These are phyloP conservation scores for Trichoderma harzianum DNA, from an alignment of 2,329 filamentous ascomycete species.

Conservation along the genomic window DNA sequence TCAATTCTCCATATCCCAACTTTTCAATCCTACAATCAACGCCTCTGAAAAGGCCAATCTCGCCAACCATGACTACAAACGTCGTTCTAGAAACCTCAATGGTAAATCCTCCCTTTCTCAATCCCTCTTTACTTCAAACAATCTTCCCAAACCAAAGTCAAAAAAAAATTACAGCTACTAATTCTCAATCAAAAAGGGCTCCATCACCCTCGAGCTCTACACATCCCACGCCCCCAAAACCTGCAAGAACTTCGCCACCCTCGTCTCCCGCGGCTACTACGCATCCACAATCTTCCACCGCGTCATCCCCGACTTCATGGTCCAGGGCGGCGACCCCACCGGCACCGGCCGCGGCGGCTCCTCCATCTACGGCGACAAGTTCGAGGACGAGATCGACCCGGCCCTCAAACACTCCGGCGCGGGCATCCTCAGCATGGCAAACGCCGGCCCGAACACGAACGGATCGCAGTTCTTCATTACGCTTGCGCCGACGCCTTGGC, in stretches of 20 bases:
- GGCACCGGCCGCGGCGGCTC: conserved; percentile 86
- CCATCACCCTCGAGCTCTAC: conserved; percentile 87
- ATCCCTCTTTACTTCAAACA: background rate
- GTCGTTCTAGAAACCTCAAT: conserved; percentile 82
- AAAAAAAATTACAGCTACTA: background rate
- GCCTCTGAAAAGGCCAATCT: background rate
- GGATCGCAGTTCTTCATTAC: conserved; percentile 97
- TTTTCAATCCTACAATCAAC: background rate
- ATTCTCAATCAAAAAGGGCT: conserved; percentile 55
- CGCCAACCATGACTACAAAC: conserved; percentile 64
- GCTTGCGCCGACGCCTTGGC: conserved; percentile 88
- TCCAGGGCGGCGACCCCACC: conserved; percentile 91
- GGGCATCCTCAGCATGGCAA: conserved; percentile 94
- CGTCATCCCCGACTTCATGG: conserved; percentile 94
- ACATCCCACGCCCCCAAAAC: conserved; percentile 82
- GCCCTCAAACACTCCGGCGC: conserved; percentile 87
- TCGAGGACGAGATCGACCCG: conserved; percentile 83
- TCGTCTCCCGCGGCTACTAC: conserved; percentile 83
- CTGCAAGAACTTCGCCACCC: conserved; percentile 81
- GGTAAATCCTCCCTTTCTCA: conserved; percentile 46
- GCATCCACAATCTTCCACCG: conserved; percentile 84
- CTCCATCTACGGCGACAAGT: conserved; percentile 90
- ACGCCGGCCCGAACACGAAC: conserved; percentile 88
- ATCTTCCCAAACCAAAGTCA: background rate
- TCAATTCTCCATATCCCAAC: background rate